These are phyloP conservation scores for Tetramitus jugosus DNA, from an alignment of 208 protist genomes.

Conservation along the genomic window DNA sequence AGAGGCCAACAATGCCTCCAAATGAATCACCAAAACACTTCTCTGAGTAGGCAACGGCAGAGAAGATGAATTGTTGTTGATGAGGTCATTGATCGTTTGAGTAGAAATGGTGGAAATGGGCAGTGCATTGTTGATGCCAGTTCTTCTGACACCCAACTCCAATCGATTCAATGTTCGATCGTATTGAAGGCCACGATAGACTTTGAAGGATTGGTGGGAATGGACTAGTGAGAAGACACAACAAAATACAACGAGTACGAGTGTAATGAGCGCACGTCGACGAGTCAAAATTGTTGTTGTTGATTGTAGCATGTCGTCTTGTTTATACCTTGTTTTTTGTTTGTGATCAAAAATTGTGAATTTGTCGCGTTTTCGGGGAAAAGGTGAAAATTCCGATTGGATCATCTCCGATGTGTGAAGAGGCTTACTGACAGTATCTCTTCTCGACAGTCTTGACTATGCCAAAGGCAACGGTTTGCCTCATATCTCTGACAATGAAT, in stretches of 20 bases:
- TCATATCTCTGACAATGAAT: no score
- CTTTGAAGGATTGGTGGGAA: not conserved
- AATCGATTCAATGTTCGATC: not conserved
- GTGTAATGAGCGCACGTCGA: no score
- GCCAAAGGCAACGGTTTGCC: constrained; percentile 88
- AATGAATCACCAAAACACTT: not conserved
- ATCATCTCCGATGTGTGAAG: not conserved
- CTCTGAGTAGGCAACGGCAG: not conserved
- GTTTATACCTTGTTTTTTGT: no score
- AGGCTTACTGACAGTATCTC: no score
- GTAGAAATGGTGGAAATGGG: not conserved
- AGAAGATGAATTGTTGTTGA: not conserved
- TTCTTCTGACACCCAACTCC: not conserved
- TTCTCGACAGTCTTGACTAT: constrained; percentile 74
- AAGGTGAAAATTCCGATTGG: not conserved
- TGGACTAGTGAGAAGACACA: not conserved
- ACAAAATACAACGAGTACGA: not conserved
- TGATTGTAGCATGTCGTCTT: no score
- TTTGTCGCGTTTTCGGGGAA: no score
- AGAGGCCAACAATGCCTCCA: not conserved
- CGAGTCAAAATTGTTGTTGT: no score
- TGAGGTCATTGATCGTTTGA: not conserved
- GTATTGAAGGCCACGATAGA: not conserved
- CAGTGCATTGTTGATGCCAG: not conserved
- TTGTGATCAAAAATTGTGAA: no score